Evolutionary conservation across 2,329 filamentous ascomycete genomes (phyloP), one percentile per base, ranked within the genome.

Genomic region (Emmonsiellopsis sp.): DNA sequence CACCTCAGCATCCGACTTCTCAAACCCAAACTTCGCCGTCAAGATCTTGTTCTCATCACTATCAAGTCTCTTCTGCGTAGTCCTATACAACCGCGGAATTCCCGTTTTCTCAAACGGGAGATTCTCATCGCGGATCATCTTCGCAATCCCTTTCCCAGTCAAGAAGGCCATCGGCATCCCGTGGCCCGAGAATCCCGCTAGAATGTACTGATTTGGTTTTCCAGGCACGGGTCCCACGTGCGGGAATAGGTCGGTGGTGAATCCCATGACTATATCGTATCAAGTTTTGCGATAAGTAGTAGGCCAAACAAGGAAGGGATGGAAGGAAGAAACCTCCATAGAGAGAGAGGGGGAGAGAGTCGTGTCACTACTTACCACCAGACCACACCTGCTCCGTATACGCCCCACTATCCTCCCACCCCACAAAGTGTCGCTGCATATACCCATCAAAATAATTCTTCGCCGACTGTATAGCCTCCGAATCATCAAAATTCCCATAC

Each of bases 161-260:
- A 81, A 77, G 69, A 81, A 78, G 52, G 80, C 81, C 34, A 81
- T 65, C 1, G 82, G 82, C 83, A 85, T 86, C 0, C 82, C 82
- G 63, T 86, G 81, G 1, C 84, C 84, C 57, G 84, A 83, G 57
- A 86, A 86, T 5, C 80, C 76, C 2, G 78, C 80, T 34, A 75
- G 73, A 1, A 83, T 69, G 73, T 78, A 84, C 21, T 85, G 61
- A 0, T 74, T 72, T 4, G 66, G 57, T 44, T 64, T 63, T 2
- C 65, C 69, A 1, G 75, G 76, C 49, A 74, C 71, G 3, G 65
- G 57, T 0, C 82, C 81, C 51, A 85, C 69, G 61, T 78, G 74
- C 0, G 77, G 77, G n/a, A 74, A 61, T 2, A 71, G 73, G 61
- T 80, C 77, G 1, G 69, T 66, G 0, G 74, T 77, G 39, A 72